Conservation (phyloP, 192 early-diverging fungal genomes). For the Phlyctochytrium planicorne region DNA sequence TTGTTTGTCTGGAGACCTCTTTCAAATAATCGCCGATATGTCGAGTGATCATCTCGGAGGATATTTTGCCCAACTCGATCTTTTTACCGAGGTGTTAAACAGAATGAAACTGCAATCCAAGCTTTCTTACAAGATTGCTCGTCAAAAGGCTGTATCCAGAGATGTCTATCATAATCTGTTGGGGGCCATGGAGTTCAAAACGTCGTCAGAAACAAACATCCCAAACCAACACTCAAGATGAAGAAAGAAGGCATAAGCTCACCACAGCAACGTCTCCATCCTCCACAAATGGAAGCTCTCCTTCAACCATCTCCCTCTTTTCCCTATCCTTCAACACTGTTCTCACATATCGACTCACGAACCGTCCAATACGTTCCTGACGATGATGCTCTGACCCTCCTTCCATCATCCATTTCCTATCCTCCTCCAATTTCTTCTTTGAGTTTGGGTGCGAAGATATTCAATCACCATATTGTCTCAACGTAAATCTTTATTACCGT, state of each 20-base stretch:
- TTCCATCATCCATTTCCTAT: too few species aligned
- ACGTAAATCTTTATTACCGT: too few species aligned
- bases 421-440: too few species aligned
- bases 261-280: background rate
- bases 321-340: background rate
- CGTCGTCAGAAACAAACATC: background rate
- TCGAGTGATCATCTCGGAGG: background rate
- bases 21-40: background rate
- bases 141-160: background rate
- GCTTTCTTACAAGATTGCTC: background rate
- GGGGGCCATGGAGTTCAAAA: background rate
- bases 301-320: background rate
- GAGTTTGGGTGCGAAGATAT: too few species aligned
- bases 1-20: background rate
- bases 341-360: background rate
- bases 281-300: background rate
- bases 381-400: too few species aligned
- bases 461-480: too few species aligned
- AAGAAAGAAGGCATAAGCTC: too few species aligned
- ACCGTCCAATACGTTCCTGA: too few species aligned
- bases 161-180: slow-evolving; percentile 3
- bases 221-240: too few species aligned
- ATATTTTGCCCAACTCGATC: background rate
- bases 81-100: background rate
- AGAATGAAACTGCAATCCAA: background rate